Base-by-base conservation (phyloP, 2,329 filamentous ascomycete species). In the Acrodontium crateriforme region DNA sequence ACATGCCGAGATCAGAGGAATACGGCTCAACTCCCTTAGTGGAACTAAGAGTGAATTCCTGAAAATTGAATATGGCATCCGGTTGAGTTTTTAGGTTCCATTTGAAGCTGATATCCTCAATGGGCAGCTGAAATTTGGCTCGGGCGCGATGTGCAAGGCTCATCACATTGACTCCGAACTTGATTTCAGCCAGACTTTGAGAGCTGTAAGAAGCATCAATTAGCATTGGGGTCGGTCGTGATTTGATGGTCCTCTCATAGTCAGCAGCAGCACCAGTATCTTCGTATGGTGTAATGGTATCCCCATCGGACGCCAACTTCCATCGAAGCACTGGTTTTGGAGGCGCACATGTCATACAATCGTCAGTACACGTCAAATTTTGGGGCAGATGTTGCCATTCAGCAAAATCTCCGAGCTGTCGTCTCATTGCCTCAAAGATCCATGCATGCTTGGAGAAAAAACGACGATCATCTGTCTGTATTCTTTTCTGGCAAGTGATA, bases 181-280 rank as follows among this genome's bases (percentile, higher is more conserved):
- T 9, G 6, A 50, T 12, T 2, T 16, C n/a, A 19, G 15, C 18
- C 15, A 6, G 18, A 16, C 18, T 25, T 15, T 6, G 13, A 10
- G 3, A 8, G 8, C 9, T 9, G 7, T 24, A 5, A n/a, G 4
- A 21, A 9, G 13, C 18, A 9, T 38, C 23, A 1, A 51, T 25
- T 9, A 41, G 22, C 2, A 52, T 31, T 2, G 43, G 22, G 3
- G 27, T n/a, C 2, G 67, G 65, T 10, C 61, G 52, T n/a, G 44
- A 35, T 39, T 72, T 73, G 13, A 70, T 46, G 3, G 54, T 52
- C 22, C 52, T 50, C 41, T 74, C 70, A 36, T 62, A 72, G 0
- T 44, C 35, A 1, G 57, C 60, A 25, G 69, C 67, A 30, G 59
- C 53, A 27, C 52, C 37, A 0, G 63, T 54, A 36, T 72, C 58